Conservation (phyloP, 2,329 filamentous ascomycete species). For the Calonectria naviculata region DNA sequence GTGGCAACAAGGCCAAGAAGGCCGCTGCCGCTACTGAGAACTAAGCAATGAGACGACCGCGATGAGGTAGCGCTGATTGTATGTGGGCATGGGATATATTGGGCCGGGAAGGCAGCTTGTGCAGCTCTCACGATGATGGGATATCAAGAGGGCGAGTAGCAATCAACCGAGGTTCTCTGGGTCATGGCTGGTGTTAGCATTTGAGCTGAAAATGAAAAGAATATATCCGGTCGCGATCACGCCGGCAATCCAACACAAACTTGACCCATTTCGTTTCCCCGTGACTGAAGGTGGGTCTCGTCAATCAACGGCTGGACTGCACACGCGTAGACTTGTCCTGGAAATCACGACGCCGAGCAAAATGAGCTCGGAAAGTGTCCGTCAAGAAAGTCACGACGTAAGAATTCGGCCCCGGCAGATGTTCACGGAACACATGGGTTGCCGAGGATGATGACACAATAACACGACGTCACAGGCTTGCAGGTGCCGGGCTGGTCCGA, state of each 20-base stretch:
- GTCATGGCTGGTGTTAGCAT: conserved; percentile 41
- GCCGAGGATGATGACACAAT: conserved; percentile 34
- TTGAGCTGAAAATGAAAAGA: conserved; percentile 44
- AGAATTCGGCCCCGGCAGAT: conserved; percentile 27
- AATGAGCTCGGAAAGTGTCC: conserved; percentile 6
- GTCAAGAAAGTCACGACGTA: conserved; percentile 13
- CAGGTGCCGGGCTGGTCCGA: conserved; percentile 26
- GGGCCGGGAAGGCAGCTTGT: conserved; percentile 34
- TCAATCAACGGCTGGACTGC: background rate
- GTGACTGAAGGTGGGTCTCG: background rate
- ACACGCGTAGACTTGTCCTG: background rate
- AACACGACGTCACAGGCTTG: conserved; percentile 35
- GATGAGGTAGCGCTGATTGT: conserved; percentile 27
- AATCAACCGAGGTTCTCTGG: conserved; percentile 40
- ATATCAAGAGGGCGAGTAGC: conserved; percentile 35
- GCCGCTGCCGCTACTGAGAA: conserved; percentile 61
- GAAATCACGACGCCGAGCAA: conserved; percentile 3
- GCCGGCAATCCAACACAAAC: conserved; percentile 32
- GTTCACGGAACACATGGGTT: conserved; percentile 25
- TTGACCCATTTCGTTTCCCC: background rate
- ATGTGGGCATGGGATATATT: conserved; percentile 23
- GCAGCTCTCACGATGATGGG: conserved; percentile 34
- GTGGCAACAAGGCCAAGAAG: conserved; percentile 79
- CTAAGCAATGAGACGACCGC: conserved; percentile 37
- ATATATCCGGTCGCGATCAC: conserved; percentile 35